Conservation (phyloP, 2,329 filamentous ascomycete species). For the Tolypocladium ophioglossoides region DNA sequence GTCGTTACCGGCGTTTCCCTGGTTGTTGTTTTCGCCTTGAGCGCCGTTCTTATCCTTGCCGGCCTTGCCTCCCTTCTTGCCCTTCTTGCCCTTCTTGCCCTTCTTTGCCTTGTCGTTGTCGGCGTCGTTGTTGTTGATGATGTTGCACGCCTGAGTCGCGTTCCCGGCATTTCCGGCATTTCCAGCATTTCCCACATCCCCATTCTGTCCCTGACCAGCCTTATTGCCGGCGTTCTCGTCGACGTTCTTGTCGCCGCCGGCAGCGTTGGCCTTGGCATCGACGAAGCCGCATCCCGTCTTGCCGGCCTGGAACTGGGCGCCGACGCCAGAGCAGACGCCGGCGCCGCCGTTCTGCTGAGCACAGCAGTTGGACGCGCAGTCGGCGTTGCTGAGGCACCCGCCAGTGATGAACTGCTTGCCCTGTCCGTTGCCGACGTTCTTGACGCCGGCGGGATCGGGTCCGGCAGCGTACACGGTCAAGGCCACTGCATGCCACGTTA, state of each 20-base stretch:
- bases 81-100: background rate
- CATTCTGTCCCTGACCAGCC: background rate
- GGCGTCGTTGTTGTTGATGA: background rate
- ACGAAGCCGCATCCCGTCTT: constrained; percentile 19
- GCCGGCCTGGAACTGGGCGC: constrained; percentile 17
- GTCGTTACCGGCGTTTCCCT: background rate
- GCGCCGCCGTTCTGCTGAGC: constrained; percentile 12
- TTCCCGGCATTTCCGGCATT: background rate
- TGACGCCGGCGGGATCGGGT: constrained; percentile 9
- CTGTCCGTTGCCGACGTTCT: constrained; percentile 13
- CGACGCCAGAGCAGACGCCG: constrained; percentile 18
- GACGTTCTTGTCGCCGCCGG: background rate
- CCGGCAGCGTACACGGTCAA: constrained; percentile 5
- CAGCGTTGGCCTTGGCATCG: constrained; percentile 5
- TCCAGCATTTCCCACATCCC: background rate
- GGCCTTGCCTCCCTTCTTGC: background rate
- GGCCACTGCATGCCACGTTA: background rate
- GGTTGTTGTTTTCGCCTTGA: too few relatives aligned
- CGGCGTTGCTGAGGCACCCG: constrained; percentile 14
- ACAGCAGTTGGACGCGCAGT: constrained; percentile 18
- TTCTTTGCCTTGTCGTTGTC: background rate
- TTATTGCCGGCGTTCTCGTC: background rate
- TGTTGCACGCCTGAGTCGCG: background rate
- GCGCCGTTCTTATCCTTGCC: background rate
- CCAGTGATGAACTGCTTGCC: constrained; percentile 19